Evolutionary conservation across 352 stramenopile species (phyloP), one percentile per base, ranked within the genome.

Genomic region (Pythium phragmiticola): DNA sequence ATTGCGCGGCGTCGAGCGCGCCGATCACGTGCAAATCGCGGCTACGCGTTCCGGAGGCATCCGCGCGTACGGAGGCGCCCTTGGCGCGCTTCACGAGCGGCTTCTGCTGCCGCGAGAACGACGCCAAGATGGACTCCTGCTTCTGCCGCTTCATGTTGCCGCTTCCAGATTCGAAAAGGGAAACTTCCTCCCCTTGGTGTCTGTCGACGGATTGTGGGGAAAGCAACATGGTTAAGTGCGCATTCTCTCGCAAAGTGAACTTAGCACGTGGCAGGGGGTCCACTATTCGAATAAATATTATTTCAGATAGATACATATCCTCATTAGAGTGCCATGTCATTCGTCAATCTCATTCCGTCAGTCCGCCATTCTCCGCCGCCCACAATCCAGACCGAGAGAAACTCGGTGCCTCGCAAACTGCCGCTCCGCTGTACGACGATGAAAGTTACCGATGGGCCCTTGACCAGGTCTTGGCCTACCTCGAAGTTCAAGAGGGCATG

Each of bases 81-180:
- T 74, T 74, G 19, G 39, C 34, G 51, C 67, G 67, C 67, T 74
- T 74, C 36, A 69, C 52, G 33, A 63, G 41, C 23, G 67, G 67
- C 67, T 74, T 74, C n/a, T 74, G 51, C 60, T 61, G 57, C 51
- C 67, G 67, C 45, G 67, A 67, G 47, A 74, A 74, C 60, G 67
- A 43, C 43, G 60, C 23, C 23, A 59, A 33, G 51, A 74, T 74
- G n/a, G 61, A 55, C 34, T 66, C 57, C 42, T 69, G 67, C 67
- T 69, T 74, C 47, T 64, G 53, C 13, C 67, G 67, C 67, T 74
- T 74, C 61, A 68, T 74, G 12, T 47, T 65, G 39, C 3, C 30
- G 39, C 43, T 45, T 34, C 26, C 34, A 39, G 11, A 23, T 58
- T 39, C 37, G 39, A 45, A 45, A 37, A 45, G 39, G 3, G 39